Base-by-base conservation (phyloP, 805 yeast genomes). In the Cyberlindnera euphorbiiphila region DNA sequence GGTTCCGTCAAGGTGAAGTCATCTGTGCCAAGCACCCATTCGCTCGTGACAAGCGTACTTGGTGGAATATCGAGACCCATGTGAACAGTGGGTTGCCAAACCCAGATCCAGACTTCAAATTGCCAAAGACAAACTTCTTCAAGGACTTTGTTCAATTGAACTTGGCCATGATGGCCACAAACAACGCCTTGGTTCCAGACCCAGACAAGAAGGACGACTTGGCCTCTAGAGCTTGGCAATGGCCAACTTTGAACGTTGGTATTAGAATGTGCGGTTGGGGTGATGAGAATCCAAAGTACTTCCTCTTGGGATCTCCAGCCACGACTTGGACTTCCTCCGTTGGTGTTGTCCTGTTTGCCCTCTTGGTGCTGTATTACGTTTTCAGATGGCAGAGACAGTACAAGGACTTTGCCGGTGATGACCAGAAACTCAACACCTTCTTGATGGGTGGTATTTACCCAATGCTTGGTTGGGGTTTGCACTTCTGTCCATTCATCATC, bases 1-100 rank as follows among this genome's bases (percentile, higher is more conserved):
- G 98, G 15, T 93, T 91, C 74, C 77, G 87, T 59, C 99, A 93
- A 69, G 95, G 96, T 46, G 99, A 93, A 67, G 91, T 93, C 47
- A 81, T 80, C 2, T 93, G 99, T 65, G 62, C 69, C 59, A 76
- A 73, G 49, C 61, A 68, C 44, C 79, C 87, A 25, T 83, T 79
- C 60, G 65, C 56, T 30, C 78, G 84, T 61, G 95, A 85, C 57
- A 85, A 84, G 66, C 69, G 91, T 53, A 83, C 89, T 14, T 85
- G 93, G 91, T 85, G 93, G 93, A 84, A 83, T 60, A 71, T 85
- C 44, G 95, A 85, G 61, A 70, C 71, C 50, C 87, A 85, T 59
- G 63, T 61, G 42, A 84, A 85, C 59, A 67, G 63, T 24, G 58
- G 67, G 19, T 64, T 83, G 53, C 82, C 83, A 19, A 64, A 68